Percentiles rank a stretch among this genome's conserved stretches.
Evolutionary conservation across 164 flowering plant genomes (phyloP).

Genomic region (Vitis amurensis): DNA sequence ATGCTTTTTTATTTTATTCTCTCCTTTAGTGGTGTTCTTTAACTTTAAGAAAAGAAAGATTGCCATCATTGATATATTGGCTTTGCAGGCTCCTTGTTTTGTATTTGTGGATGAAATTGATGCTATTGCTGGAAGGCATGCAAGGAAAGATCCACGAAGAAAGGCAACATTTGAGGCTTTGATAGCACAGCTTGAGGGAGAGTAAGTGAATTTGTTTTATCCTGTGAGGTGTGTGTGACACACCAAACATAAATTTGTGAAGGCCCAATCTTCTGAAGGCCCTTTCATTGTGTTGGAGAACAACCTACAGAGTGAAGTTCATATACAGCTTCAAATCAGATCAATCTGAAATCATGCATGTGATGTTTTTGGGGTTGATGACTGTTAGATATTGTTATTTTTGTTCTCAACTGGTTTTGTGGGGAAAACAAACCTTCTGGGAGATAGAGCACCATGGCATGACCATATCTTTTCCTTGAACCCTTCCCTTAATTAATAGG

Average conservation of each 20-base stretch:
- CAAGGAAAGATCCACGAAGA: constrained; percentile 81
- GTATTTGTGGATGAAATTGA: constrained; percentile 97
- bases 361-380: too few species aligned
- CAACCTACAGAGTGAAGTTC: not conserved
- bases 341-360: too few species aligned
- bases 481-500: too few species aligned
- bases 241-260: not conserved
- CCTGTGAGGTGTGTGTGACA: not conserved
- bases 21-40: too few species aligned
- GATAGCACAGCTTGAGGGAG: constrained; percentile 92
- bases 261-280: not conserved
- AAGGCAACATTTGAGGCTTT: constrained; percentile 84
- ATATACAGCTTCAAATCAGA: not conserved
- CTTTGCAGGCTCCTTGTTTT: constrained; percentile 85
- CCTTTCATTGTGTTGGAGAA: constrained; percentile 1
- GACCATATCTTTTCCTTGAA: too few species aligned
- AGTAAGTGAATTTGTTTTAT: constrained; percentile 50
- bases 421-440: too few species aligned
- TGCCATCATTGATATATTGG: not conserved
- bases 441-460: too few species aligned
- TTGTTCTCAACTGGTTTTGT: too few species aligned
- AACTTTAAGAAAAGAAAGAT: not conserved
- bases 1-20: too few species aligned
- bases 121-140: constrained; percentile 97
- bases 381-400: too few species aligned